Evolutionary conservation across 1,284 basidiomycete species (phyloP).

Genomic region (Wallemia ichthyophaga): DNA sequence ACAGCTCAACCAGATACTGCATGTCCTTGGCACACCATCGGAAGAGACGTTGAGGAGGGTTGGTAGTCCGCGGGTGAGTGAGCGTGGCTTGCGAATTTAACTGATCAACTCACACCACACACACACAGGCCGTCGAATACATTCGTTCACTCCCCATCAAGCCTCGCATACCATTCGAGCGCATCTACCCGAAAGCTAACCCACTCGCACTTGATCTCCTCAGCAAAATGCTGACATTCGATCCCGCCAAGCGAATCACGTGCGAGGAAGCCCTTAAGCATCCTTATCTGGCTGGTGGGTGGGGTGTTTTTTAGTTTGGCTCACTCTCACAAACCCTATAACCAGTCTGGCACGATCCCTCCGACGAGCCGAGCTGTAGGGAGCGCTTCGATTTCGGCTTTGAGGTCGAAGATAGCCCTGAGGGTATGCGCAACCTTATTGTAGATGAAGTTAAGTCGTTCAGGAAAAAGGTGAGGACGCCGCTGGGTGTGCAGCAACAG

Average conservation of each 20-base stretch:
- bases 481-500: neutral
- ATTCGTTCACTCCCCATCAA: conserved; percentile 93
- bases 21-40: conserved; percentile 84
- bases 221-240: conserved; percentile 72
- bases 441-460: conserved; percentile 76
- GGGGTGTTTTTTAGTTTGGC: neutral
- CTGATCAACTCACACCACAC: neutral
- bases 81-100: neutral
- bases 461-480: conserved; percentile 49
- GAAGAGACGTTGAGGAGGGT: conserved; percentile 87
- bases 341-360: conserved; percentile 76
- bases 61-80: conserved; percentile 47
- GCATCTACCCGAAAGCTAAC: conserved; percentile 74
- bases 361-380: conserved; percentile 55
- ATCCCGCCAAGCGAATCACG: conserved; percentile 77
- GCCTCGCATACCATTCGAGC: conserved; percentile 65
- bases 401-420: conserved; percentile 79
- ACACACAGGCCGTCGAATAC: conserved; percentile 22
- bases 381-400: conserved; percentile 88
- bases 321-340: neutral
- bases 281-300: conserved; percentile 29
- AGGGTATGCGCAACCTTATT: conserved; percentile 90
- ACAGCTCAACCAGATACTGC: conserved; percentile 95
- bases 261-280: conserved; percentile 88
- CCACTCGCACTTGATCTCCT: conserved; percentile 78